Evolutionary conservation across 108 stramenopile species (phyloP), one percentile per base, ranked within the genome.

Genomic region (Aurantiochytrium sp.): DNA sequence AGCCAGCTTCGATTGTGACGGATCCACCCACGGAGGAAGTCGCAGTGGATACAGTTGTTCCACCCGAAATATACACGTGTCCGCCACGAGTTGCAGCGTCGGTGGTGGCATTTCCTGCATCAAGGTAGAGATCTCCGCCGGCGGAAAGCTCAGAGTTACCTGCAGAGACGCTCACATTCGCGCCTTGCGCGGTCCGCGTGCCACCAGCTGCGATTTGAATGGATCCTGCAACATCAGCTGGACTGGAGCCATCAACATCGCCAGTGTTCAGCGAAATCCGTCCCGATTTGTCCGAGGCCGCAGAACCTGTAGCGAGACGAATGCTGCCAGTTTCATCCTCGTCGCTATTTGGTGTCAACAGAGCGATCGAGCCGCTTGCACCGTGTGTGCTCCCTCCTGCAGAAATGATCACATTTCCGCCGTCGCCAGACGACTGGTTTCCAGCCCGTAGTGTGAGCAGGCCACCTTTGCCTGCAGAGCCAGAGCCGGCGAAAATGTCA

Each of bases 41-140:
- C 35, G 89, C 69, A 18, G 64, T 60, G 19, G 90, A 90, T 12
- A 88, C 90, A 16, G 91, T 44, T 10, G 57, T 29, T 3, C 93
- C 93, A 47, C 92, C 93, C 1, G 6, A 5, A 1, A 93, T 29
- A 6, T 5, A 5, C 5, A 95, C 88, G 25, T 92, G 87, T 28
- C 95, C 95, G 18, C 95, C 95, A 58, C 94, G 89, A 12, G 23
- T 73, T 8, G 89, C 43, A 47, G 92, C 92, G 14, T 14, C 91
- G 16, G 55, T 91, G 76, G 35, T 91, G 49, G 43, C 88, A 12
- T 60, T 8, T 58, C 93, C 44, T 4, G 51, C 88, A 42, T 5
- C 18, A 5, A 88, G 18, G 21, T 35, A 8, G 19, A 88, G n/a
- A 16, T 42, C 6, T 0, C 88, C 88, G 21, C 88, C 88, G 5